These are phyloP conservation scores for Thraustochytrium striatum DNA, from an alignment of 352 stramenopile species.

Conservation along the genomic window DNA sequence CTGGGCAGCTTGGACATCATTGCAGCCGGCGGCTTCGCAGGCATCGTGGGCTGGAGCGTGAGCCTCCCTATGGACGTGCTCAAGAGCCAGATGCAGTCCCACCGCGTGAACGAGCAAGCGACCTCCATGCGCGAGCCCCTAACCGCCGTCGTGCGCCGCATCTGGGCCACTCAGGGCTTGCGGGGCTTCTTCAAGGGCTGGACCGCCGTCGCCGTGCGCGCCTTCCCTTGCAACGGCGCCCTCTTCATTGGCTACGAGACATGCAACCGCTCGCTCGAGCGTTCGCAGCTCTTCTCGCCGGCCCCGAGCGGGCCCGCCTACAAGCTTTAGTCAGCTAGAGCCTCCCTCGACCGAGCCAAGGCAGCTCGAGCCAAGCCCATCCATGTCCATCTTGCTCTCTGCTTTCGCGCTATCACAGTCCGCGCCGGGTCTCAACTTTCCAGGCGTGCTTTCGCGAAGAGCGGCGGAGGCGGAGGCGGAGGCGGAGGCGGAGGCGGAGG, in stretches of 20 bases:
- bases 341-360: no score
- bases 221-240: constrained; percentile 78
- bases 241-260: constrained; percentile 67
- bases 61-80: constrained; percentile 76
- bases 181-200: constrained; percentile 75
- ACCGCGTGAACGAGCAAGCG: constrained; percentile 49
- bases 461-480: no score
- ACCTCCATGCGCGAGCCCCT: no score
- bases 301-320: no score
- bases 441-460: no score
- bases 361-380: no score
- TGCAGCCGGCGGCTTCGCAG: constrained; percentile 67
- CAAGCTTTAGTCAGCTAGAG: no score
- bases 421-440: no score
- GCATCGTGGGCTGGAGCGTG: constrained; percentile 72
- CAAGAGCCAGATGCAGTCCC: constrained; percentile 74
- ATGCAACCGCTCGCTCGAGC: constrained; percentile 18
- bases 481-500: no score
- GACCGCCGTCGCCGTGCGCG: constrained; percentile 70
- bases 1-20: constrained; percentile 69
- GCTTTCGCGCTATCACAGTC: no score
- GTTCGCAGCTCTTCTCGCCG: no score
- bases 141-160: constrained; percentile 50
- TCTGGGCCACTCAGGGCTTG: constrained; percentile 68
- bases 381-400: no score